A percentile compares a stretch with the other conserved stretches of the same genome.
phyloP scores from a whole-genome alignment of 495 filamentous ascomycete species.

The Jackrogersella minutella region DNA sequence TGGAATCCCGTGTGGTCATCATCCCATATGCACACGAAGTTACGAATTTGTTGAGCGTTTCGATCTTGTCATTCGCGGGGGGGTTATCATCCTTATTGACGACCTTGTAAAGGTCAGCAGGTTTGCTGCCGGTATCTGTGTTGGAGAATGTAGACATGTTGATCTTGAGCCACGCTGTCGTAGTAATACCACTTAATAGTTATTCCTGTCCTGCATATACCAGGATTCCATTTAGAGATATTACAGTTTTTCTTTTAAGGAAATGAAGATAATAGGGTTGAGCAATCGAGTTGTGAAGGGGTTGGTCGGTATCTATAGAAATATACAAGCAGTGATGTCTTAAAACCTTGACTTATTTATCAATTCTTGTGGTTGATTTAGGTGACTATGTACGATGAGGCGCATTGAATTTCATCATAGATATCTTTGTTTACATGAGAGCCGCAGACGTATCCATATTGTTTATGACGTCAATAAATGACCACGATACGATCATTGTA shows the following conservation, averaged over 20 bases:
- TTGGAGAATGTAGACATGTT: slow-evolving; percentile 59
- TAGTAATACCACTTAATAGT: too few species aligned
- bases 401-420: slow-evolving; percentile 32
- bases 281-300: background rate
- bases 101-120: slow-evolving; percentile 79
- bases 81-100: slow-evolving; percentile 71
- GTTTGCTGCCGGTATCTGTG: slow-evolving; percentile 62
- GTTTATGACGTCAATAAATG: slow-evolving; percentile 29
- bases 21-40: slow-evolving; percentile 77
- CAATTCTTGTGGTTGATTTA: slow-evolving; percentile 12
- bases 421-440: slow-evolving; percentile 4
- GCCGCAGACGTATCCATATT: background rate
- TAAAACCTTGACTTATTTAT: background rate
- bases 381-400: background rate
- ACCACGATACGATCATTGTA: background rate
- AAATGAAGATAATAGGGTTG: too few species aligned
- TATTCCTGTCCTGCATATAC: background rate
- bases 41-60: slow-evolving; percentile 75
- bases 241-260: background rate
- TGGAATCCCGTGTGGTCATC: slow-evolving; percentile 69
- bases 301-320: slow-evolving; percentile 7
- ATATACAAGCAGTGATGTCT: background rate
- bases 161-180: background rate
- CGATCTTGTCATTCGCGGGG: slow-evolving; percentile 76
- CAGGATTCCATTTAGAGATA: background rate